A percentile compares a stretch with the other conserved stretches of the same genome.
Evolutionary conservation across 1,284 basidiomycete genomes (phyloP).

Genomic region (Athelia sp.): DNA sequence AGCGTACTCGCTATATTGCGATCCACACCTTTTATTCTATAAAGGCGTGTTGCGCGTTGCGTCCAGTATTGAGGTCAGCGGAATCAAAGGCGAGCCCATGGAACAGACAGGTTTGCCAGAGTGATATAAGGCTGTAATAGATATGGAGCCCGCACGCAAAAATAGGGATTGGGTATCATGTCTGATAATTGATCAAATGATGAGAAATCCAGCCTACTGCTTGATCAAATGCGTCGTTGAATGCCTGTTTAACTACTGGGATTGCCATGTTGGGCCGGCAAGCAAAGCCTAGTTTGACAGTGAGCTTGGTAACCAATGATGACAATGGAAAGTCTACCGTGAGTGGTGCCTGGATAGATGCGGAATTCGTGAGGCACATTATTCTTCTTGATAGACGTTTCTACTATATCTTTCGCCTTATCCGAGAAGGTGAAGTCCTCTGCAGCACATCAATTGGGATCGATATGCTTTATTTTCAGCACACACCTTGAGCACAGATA

Average conservation of each 20-base stretch:
- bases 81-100: no score
- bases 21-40: no score
- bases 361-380: background rate
- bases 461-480: background rate
- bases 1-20: no score
- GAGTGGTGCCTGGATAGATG: background rate
- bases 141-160: no score
- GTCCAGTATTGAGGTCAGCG: no score
- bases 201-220: no score
- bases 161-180: no score
- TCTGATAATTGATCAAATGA: no score
- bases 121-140: no score
- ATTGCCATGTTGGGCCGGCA: background rate
- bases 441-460: background rate
- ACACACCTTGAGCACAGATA: background rate
- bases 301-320: background rate
- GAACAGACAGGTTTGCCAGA: no score
- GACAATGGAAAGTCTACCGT: background rate
- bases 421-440: background rate
- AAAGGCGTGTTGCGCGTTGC: no score
- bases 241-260: background rate
- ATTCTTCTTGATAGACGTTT: no score
- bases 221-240: background rate
- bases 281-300: background rate
- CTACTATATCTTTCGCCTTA: background rate